Base-by-base conservation (phyloP, 148 eudicot genomes). In the Gaultheria prostrata region DNA sequence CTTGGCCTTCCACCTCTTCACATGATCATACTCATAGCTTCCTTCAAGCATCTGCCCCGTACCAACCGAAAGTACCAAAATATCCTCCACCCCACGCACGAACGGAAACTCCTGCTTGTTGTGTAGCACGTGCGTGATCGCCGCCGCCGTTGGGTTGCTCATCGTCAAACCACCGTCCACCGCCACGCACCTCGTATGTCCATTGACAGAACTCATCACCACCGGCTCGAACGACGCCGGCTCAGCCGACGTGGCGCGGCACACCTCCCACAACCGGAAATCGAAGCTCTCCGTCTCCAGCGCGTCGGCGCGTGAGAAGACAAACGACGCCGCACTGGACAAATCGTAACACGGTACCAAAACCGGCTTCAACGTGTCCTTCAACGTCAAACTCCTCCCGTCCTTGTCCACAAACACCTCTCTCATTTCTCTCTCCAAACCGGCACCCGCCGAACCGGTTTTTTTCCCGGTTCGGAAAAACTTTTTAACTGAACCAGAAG, bases 41-140 rank as follows among this genome's bases (percentile, higher is more conserved):
- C 91, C 96, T 77, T 95, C 97, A 24, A 90, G 79, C 49, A 92
- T 85, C 91, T 93, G 97, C 10, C 96, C 96, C 32, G 95, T 92
- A 5, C 98, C 98, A 0, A 95, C 80, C 1, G 98, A 95, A 87
- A 95, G 95, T 14, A 95, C 96, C 88, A 95, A 43, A 70, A 95
- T 86, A 45, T 95, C 98, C 92, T 95, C 98, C 48, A 95, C 98
- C 1, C 98, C 98, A 13, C 98, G 77, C 71, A 95, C 98, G 81
- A 91, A 91, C 53, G 98, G 98, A 15, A 95, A 95, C 88, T 95
- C 98, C 86, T 94, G 94, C 79, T 94, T 95, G 85, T 95, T 95
- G 49, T 95, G 98, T 45, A 95, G 84, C 86, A 95, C 98, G 87
- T 95, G 98, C 33, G 98, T 95, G 6, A 95, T 94, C 11, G 98